Evolutionary conservation across 2,329 filamentous ascomycete genomes (phyloP), one percentile per base, ranked within the genome.

Genomic region (Ceratocystis cacaofunesta): DNA sequence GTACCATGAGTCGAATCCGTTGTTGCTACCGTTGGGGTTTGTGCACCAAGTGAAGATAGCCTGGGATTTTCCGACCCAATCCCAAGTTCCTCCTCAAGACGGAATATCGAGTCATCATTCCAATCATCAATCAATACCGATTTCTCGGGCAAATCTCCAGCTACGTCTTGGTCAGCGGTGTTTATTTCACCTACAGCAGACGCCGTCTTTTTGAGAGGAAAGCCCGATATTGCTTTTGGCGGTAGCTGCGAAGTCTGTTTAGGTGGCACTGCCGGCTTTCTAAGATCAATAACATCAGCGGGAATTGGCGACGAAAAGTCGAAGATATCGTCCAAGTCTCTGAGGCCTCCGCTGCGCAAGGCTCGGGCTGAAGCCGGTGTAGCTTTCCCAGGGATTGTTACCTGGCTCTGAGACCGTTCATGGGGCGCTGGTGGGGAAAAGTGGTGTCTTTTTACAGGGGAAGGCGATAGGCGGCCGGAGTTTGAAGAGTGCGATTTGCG

Each of bases 91-190:
- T 32, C 22, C 12, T 62, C 61, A 32, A 48, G 25, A 17, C 61
- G 43, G 19, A 62, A 62, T 46, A 62, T 48, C n/a, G 61, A 62
- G 25, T 62, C 61, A 8, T 62, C 61, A 17, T 62, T 48, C 61
- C 61, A 62, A 32, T 48, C 61, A 22, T 62, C 61, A 25, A 62
- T 46, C 41, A 62, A 8, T n/a, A 32, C 19, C 7, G 61, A n/a
- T 25, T 50, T 41, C n/a, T 62, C 61, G 19, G 61, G 7, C 8
- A 28, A 25, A 17, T 36, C 36, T 6, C 19, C 43, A 43, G 32
- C 22, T 17, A 32, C 43, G 44, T 62, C 48, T 36, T 7, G 12
- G 15, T 58, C 17, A 30, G 15, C 6, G 55, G 12, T 58, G 55
- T 58, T 8, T 8, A 15, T 36, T 17, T 8, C 55, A 4, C 25